Conservation (phyloP, 495 filamentous ascomycete genomes). For the Penicillium canescens region DNA sequence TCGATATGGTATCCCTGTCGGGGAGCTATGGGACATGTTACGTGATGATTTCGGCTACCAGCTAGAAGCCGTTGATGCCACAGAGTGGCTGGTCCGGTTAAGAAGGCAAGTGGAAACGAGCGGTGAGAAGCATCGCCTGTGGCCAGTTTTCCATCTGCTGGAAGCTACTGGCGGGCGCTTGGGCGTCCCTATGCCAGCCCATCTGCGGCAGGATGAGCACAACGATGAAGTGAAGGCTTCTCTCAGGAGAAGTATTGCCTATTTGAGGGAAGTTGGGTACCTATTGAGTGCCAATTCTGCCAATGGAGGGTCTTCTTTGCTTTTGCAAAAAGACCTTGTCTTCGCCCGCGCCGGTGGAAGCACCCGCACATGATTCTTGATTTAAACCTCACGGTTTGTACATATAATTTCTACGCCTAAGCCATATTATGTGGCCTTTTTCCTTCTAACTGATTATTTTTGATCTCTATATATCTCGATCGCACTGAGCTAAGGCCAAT, state of each 20-base stretch:
- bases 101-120: background rate
- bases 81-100: background rate
- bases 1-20: background rate
- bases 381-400: background rate
- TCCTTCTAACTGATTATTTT: too few relatives aligned
- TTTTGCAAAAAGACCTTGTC: background rate
- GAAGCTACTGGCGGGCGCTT: background rate
- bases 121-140: background rate
- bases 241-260: background rate
- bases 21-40: background rate
- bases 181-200: background rate
- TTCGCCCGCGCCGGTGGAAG: background rate
- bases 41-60: background rate
- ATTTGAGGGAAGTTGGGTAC: background rate
- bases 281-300: background rate
- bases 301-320: background rate
- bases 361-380: background rate
- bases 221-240: background rate
- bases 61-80: background rate
- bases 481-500: too few relatives aligned
- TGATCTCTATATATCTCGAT: too few relatives aligned
- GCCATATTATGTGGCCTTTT: too few relatives aligned
- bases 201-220: background rate
- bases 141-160: background rate
- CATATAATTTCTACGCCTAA: too few relatives aligned